Percentiles rank a stretch among this genome's conserved stretches.
Conservation (phyloP, 306 rosid genomes). For the Cercis canadensis region DNA sequence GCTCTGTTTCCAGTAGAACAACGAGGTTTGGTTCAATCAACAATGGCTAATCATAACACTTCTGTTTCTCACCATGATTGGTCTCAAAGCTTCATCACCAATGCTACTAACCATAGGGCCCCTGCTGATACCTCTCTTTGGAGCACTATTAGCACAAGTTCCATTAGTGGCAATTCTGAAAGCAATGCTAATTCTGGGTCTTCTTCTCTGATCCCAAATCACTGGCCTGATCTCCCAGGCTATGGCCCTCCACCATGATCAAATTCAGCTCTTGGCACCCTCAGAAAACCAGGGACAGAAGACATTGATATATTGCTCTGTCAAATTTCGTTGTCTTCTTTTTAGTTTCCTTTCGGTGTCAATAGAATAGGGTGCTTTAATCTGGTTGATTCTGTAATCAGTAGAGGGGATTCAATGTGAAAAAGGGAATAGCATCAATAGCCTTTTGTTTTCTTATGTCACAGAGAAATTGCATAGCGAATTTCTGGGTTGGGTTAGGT, state of each 20-base stretch:
- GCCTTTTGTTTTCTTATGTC: slow-evolving; percentile 5
- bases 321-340: slow-evolving; percentile 19
- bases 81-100: slow-evolving; percentile 46
- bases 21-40: slow-evolving; percentile 37
- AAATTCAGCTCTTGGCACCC: slow-evolving; percentile 2
- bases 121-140: slow-evolving; percentile 43
- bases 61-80: slow-evolving; percentile 35
- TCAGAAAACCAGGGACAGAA: background rate
- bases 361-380: slow-evolving; percentile 18
- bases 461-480: slow-evolving; percentile 30
- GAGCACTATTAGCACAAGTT: slow-evolving; percentile 49
- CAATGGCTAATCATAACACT: background rate
- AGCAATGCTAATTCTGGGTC: slow-evolving; percentile 28
- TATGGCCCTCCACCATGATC: slow-evolving; percentile 48
- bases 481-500: slow-evolving; percentile 47
- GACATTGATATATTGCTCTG: background rate
- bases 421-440: slow-evolving; percentile 17
- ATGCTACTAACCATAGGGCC: background rate
- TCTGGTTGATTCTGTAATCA: slow-evolving; percentile 24
- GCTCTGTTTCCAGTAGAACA: slow-evolving; percentile 17
- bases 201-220: slow-evolving; percentile 41
- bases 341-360: slow-evolving; percentile 17
- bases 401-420: slow-evolving; percentile 37
- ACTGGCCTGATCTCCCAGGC: slow-evolving; percentile 53
- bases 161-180: slow-evolving; percentile 6